These are phyloP conservation scores for Marasmius oreades DNA, from an alignment of 1,284 basidiomycete species.

Conservation along the genomic window DNA sequence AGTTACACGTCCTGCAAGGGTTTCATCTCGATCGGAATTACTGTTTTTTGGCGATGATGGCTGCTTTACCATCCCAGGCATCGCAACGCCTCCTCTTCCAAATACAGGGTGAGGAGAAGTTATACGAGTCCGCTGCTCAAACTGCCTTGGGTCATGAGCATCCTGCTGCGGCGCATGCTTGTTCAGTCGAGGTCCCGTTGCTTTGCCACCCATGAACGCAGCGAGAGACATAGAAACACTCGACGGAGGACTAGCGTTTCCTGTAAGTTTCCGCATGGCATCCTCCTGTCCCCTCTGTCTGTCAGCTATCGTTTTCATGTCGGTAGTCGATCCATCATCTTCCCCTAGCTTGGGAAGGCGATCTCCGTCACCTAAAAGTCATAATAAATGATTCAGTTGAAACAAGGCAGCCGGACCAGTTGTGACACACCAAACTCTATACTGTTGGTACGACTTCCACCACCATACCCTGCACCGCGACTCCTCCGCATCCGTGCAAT, in stretches of 20 bases:
- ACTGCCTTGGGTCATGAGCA: conserved; percentile 59
- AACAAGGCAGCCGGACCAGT: neutral
- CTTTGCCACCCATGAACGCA: conserved; percentile 72
- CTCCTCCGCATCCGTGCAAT: conserved; percentile 63
- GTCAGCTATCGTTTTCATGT: conserved; percentile 28
- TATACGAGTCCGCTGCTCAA: conserved; percentile 53
- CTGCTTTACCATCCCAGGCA: conserved; percentile 57
- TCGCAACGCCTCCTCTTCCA: conserved; percentile 65
- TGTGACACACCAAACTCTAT: conserved; percentile 36
- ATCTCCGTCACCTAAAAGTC: conserved; percentile 3
- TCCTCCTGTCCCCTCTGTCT: conserved; percentile 42
- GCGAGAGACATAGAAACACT: conserved; percentile 57
- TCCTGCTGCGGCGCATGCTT: conserved; percentile 69
- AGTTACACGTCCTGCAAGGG: neutral
- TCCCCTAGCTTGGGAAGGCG: conserved; percentile 9
- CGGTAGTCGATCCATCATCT: conserved; percentile 17
- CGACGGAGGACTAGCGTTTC: conserved; percentile 15
- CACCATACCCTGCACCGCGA: conserved; percentile 43
- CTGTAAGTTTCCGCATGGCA: conserved; percentile 39
- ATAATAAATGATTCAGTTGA: neutral
- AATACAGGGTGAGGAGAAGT: conserved; percentile 67
- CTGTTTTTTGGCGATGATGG: neutral
- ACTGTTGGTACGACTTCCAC: conserved; percentile 36
- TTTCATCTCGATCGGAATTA: neutral
- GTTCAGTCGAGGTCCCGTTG: conserved; percentile 67